Conservation (phyloP, 2,329 filamentous ascomycete species). For the Diaporthe ilicicola region DNA sequence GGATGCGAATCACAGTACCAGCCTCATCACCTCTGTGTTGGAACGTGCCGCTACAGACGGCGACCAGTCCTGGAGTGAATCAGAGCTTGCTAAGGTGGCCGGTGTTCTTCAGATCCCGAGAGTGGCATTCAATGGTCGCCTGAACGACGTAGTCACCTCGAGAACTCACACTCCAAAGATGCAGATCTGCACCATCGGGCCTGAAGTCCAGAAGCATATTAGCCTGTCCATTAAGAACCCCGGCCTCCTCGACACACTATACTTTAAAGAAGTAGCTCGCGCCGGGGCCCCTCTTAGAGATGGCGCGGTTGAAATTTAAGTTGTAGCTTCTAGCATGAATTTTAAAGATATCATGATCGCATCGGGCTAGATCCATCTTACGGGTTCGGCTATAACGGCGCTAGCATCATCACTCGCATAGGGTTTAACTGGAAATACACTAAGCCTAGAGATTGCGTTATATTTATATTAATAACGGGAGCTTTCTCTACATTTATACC, state of each 20-base stretch:
- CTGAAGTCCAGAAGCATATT: not conserved
- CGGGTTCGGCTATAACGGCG: conserved; percentile 32
- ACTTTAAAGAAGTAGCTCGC: conserved; percentile 28
- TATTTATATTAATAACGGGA: conserved; percentile 28
- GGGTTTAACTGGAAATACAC: conserved; percentile 36
- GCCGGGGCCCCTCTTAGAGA: conserved; percentile 28
- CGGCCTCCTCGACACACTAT: conserved; percentile 22
- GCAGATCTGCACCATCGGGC: not conserved
- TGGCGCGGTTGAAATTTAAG: conserved; percentile 36
- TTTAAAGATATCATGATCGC: conserved; percentile 48
- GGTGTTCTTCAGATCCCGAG: conserved; percentile 27
- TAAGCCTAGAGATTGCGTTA: conserved; percentile 38
- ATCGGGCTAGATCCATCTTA: conserved; percentile 44
- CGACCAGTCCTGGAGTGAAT: not conserved
- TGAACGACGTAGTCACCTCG: conserved; percentile 27
- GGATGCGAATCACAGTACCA: not conserved
- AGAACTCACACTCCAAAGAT: not conserved
- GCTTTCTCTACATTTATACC: not conserved
- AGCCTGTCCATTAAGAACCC: conserved; percentile 15
- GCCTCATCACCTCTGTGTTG: not conserved
- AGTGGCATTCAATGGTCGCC: conserved; percentile 18
- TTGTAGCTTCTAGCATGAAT: conserved; percentile 41
- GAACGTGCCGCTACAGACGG: not conserved
- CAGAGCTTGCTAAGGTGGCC: conserved; percentile 21
- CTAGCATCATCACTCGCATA: conserved; percentile 42